Evolutionary conservation across 805 yeast genomes (phyloP), one percentile per base, ranked within the genome.

Genomic region (Candida chilensis): DNA sequence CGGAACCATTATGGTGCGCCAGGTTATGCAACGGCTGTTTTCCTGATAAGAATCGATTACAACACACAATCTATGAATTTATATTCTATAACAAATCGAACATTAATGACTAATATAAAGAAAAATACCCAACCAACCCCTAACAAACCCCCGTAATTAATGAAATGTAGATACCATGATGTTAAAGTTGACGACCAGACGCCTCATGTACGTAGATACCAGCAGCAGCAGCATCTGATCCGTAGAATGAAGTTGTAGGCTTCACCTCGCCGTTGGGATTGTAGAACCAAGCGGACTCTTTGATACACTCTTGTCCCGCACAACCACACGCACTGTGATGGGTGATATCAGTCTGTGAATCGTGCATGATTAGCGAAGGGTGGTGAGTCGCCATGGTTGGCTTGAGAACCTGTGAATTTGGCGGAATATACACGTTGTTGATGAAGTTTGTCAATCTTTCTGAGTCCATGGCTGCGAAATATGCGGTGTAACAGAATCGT

Each of bases 261-360:
- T 45, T 48, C 5, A 56, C 40, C 36, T 54, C 59, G 9, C 62
- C 61, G 19, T 52, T 41, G 8, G 58, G 53, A 3, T 49, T 48
- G 30, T 56, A 56, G 12, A 56, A 37, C 62, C 62, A 56, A 2
- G 60, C 60, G 13, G 38, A 43, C 26, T 56, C 53, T 5, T 44
- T 44, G 29, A 56, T 55, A 29, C 60, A 54, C 10, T 37, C 35
- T 15, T 41, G 47, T 5, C 60, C 57, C 20, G 47, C 42, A 31
- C 61, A 55, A 2, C 63, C 63, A 37, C 61, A 55, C 14, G 40
- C 34, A 8, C 48, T 41, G 4, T 40, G 27, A 19, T 43, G 47
- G 12, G 48, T 41, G 4, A 43, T 31, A 27, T 52, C 55, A 3
- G 44, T 29, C 6, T 38, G 38, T n/a, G 44, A 41, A 33, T 56